phyloP scores from a whole-genome alignment of 768 basidiomycete species.

The Symmetrospora coprosmae region DNA sequence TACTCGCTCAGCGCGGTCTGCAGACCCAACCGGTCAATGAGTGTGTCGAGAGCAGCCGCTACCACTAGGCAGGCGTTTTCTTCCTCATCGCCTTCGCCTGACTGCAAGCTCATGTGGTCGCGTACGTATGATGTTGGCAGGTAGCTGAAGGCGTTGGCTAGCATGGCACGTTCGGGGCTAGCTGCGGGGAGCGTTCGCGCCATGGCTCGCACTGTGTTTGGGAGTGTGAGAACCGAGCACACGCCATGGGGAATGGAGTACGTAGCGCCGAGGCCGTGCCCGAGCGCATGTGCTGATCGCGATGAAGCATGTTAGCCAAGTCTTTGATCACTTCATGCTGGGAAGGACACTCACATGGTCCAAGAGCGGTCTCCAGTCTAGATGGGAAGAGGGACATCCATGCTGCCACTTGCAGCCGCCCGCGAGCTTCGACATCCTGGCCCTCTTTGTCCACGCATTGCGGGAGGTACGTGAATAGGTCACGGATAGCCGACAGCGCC shows the following conservation, averaged over 20 bases:
- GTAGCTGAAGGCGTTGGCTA: constrained; percentile 11
- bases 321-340: not conserved
- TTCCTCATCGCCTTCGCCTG: not conserved
- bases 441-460: constrained; percentile 45
- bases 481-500: constrained; percentile 52
- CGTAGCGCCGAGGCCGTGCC: constrained; percentile 55
- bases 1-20: constrained; percentile 19
- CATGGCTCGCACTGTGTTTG: constrained; percentile 8
- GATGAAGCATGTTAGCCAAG: not conserved
- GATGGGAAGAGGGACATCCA: constrained; percentile 20
- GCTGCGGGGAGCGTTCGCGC: not conserved
- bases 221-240: constrained; percentile 44
- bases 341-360: constrained; percentile 1
- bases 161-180: constrained; percentile 5
- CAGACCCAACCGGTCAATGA: constrained; percentile 24
- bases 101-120: constrained; percentile 2
- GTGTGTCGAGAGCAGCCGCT: constrained; percentile 7
- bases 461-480: constrained; percentile 62
- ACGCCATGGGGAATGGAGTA: constrained; percentile 70
- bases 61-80: not conserved
- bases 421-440: constrained; percentile 35
- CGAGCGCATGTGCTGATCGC: constrained; percentile 57
- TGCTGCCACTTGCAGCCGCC: constrained; percentile 39
- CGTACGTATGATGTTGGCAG: constrained; percentile 12
- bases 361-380: constrained; percentile 5